Evolutionary conservation across 1,139 yeast genomes (phyloP).

Genomic region (Yamadazyma pseudoaaseri): DNA sequence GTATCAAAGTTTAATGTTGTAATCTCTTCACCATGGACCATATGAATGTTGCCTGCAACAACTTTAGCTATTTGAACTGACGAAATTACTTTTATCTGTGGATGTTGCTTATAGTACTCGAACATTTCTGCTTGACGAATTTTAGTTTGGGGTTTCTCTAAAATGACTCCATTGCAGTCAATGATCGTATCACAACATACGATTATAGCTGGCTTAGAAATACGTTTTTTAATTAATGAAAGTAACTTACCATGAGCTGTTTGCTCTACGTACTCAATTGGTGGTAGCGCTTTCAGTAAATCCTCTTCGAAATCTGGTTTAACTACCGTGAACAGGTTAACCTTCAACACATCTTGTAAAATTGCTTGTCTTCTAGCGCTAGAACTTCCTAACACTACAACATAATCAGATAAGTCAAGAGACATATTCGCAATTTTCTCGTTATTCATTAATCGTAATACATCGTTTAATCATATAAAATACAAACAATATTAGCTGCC

Average conservation of each 20-base stretch:
- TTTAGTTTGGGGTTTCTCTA: conserved; percentile 72
- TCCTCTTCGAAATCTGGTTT: conserved; percentile 74
- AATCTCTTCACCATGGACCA: conserved; percentile 13
- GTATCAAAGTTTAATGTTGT: conserved; percentile 31
- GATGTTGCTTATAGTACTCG: conserved; percentile 40
- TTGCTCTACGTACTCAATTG: conserved; percentile 61
- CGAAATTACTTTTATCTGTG: conserved; percentile 60
- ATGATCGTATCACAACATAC: conserved; percentile 88
- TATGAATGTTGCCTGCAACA: conserved; percentile 7
- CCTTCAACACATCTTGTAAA: conserved; percentile 57
- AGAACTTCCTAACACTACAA: conserved; percentile 66
- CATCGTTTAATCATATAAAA: too few species aligned
- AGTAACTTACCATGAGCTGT: conserved; percentile 68
- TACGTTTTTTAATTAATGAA: conserved; percentile 10
- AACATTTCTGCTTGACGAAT: conserved; percentile 46
- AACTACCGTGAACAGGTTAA: conserved; percentile 45
- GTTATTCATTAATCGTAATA: too few species aligned
- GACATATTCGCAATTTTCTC: too few species aligned
- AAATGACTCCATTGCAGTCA: conserved; percentile 55
- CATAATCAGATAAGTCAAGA: conserved; percentile 6
- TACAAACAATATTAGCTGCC: too few species aligned
- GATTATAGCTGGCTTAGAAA: conserved; percentile 29
- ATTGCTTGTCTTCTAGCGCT: conserved; percentile 81
- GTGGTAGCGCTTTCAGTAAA: conserved; percentile 54
- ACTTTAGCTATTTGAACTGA: conserved; percentile 59